Conservation (phyloP, 805 yeast species). For the Candida krabiensis region DNA sequence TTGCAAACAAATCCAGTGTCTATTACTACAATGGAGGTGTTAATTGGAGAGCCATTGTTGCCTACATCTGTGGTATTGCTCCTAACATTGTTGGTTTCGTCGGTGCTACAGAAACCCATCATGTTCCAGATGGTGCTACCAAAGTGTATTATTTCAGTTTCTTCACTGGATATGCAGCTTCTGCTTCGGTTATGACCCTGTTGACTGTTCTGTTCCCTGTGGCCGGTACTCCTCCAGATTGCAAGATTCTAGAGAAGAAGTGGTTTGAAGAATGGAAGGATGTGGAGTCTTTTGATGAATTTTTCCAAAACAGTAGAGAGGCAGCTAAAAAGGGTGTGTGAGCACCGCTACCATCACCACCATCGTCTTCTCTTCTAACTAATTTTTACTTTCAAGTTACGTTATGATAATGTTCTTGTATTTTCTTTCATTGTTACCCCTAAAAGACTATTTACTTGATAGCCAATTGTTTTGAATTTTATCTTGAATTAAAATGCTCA, state of each 20-base stretch:
- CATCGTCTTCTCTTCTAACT: too few species aligned
- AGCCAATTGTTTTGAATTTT: too few species aligned
- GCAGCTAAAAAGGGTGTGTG: neutral
- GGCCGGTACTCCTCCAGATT: slow-evolving; percentile 40
- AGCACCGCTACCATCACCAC: too few species aligned
- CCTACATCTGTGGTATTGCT: slow-evolving; percentile 75
- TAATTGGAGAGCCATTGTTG: slow-evolving; percentile 83
- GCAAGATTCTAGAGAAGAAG: slow-evolving; percentile 46
- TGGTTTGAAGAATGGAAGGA: slow-evolving; percentile 66
- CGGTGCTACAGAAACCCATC: slow-evolving; percentile 70
- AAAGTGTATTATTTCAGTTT: slow-evolving; percentile 72
- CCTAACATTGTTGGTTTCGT: slow-evolving; percentile 89
- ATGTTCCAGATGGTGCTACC: slow-evolving; percentile 76
- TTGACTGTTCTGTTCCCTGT: slow-evolving; percentile 54
- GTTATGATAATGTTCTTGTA: too few species aligned
- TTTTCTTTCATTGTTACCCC: too few species aligned
- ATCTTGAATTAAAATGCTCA: too few species aligned
- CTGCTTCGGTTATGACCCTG: slow-evolving; percentile 54
- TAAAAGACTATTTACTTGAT: too few species aligned
- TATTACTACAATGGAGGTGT: slow-evolving; percentile 69
- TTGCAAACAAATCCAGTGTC: slow-evolving; percentile 39
- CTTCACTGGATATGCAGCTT: slow-evolving; percentile 68
- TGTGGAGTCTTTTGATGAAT: slow-evolving; percentile 59
- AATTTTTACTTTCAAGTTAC: too few species aligned
- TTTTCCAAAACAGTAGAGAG: slow-evolving; percentile 11